Evolutionary conservation across 2,329 filamentous ascomycete species (phyloP), one percentile per base, ranked within the genome.

Genomic region (Aureobasidium leucospermi): DNA sequence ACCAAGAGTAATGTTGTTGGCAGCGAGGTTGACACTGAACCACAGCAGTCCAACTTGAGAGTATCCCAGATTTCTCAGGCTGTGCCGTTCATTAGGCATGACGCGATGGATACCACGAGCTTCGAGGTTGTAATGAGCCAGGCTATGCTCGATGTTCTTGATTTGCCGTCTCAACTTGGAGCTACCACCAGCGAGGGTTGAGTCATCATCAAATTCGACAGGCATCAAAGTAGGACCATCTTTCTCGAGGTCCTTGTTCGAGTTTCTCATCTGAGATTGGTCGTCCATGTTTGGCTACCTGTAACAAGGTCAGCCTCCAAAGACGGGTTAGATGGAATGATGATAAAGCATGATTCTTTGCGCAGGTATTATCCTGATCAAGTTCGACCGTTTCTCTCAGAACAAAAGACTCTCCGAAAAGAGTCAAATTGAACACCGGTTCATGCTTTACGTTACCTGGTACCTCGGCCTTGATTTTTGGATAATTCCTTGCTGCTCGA

Each of bases 1-100:
- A 0, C 82, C 84, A n/a, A 86, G 74, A 0, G 82, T 84, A 46
- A 86, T 79, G 63, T 86, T 85, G 70, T 85, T 85, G 29, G 83
- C 80, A 2, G 81, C 81, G 9, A 85, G 72, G 65, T 86, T 86
- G 68, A 85, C 79, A 9, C 80, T 82, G 62, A 85, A 78, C 84
- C 83, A 86, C 51, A 86, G 71, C 48, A 84, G 69, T 16, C 77
- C 78, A 23, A 81, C 78, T 67, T 85, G 81, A 16, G 61, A 41
- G 36, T 63, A 63, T 32, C 60, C 61, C 19, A 58, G 13, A 36
- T 60, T 61, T 31, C 74, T 73, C 53, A 81, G 67, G 49, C 77
- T 75, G 63, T 83, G 79, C 16, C 82, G 79, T 65, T 85, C 81
- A 56, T 80, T 69, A 0, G 76, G 72, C 55, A 78, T 74, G 1